Conservation (phyloP, 164 flowering plant genomes). For the Vitis riparia region DNA sequence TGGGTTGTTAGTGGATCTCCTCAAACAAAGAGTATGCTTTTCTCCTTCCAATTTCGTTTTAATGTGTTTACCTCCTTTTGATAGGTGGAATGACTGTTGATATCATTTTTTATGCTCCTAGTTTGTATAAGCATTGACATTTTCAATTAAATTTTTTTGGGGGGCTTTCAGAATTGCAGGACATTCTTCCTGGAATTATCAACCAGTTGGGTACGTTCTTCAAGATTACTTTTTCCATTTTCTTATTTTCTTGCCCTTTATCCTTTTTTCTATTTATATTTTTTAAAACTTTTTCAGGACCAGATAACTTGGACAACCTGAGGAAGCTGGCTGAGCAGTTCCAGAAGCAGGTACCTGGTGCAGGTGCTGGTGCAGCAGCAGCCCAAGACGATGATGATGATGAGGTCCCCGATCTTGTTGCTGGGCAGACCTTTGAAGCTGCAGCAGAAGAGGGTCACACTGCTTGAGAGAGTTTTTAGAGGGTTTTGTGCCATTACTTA, state of each 20-base stretch:
- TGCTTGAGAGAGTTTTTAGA: conserved; percentile 12
- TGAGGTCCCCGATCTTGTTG: conserved; percentile 61
- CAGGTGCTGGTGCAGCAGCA: conserved; percentile 20
- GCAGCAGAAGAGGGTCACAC: conserved; percentile 46
- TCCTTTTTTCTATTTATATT: no score
- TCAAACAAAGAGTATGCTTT: conserved; percentile 53
- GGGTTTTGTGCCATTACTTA: neutral
- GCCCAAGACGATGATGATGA: conserved; percentile 56
- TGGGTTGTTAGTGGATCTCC: conserved; percentile 97
- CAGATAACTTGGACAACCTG: conserved; percentile 71
- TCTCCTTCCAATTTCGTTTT: neutral
- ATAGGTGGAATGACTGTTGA: no score
- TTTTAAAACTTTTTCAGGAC: conserved; percentile 33
- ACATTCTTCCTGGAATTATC: conserved; percentile 59
- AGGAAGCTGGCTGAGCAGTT: conserved; percentile 71
- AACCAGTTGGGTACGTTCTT: conserved; percentile 42
- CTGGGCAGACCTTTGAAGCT: conserved; percentile 58
- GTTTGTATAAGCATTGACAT: neutral
- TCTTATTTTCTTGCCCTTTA: no score
- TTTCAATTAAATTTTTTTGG: neutral
- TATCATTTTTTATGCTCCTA: neutral
- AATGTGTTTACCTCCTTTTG: neutral
- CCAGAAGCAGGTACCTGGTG: conserved; percentile 51
- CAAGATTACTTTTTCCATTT: no score
- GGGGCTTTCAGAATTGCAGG: conserved; percentile 50